Percentiles rank a stretch among this genome's conserved stretches.
Conservation (phyloP, 2,329 filamentous ascomycete genomes). For the Lecanicillium sp. region DNA sequence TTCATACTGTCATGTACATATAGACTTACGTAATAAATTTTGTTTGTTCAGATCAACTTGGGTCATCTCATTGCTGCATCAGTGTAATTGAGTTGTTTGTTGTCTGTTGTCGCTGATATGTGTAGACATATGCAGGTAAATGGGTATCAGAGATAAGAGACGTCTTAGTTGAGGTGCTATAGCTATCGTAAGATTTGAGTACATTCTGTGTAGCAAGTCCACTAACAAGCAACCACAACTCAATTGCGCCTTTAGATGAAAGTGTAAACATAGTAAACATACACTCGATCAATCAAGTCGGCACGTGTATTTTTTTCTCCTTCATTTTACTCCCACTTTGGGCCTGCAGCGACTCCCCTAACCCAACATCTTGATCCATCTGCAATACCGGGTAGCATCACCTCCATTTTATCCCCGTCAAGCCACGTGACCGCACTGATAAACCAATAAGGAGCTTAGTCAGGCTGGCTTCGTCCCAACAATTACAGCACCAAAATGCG, state of each 20-base stretch:
- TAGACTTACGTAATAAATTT: constrained; percentile 12
- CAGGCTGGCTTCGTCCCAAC: constrained; percentile 12
- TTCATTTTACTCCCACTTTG: neutral
- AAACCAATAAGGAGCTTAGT: neutral
- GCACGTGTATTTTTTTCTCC: neutral
- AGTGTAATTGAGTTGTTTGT: no score
- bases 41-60: neutral
- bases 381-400: constrained; percentile 1
- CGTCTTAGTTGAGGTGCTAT: no score
- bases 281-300: no score
- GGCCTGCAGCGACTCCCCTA: constrained; percentile 2
- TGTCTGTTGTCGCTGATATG: no score
- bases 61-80: neutral
- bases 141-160: no score
- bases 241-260: no score
- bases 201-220: no score
- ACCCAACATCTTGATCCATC: constrained; percentile 13
- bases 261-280: no score
- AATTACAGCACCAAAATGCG: constrained; percentile 5
- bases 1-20: constrained; percentile 13
- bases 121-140: no score
- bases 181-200: no score
- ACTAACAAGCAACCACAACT: no score
- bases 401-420: neutral
- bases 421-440: neutral